phyloP scores from a whole-genome alignment of 306 rosid species.

The Alnus glutinosa region DNA sequence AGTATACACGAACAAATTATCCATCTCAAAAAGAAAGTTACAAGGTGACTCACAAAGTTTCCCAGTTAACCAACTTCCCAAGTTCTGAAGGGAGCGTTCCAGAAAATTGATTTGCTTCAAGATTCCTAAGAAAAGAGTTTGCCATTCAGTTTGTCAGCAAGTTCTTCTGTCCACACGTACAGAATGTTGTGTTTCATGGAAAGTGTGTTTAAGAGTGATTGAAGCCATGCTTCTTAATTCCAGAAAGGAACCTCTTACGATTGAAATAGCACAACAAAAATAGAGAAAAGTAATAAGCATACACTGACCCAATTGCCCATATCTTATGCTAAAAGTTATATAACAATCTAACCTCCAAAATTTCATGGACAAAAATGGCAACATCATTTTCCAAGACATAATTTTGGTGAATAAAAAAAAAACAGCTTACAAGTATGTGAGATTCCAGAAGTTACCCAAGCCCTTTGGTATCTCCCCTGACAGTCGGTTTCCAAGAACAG shows the following conservation, averaged over 20 bases:
- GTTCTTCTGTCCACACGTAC: no score
- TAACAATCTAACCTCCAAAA: neutral
- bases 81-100: slow-evolving; percentile 38
- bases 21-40: neutral
- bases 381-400: neutral
- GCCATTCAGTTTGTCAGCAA: neutral
- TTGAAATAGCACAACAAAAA: no score
- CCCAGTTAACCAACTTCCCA: slow-evolving; percentile 24
- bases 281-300: no score
- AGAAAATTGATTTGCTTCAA: slow-evolving; percentile 39
- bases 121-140: slow-evolving; percentile 15
- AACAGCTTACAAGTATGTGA: slow-evolving; percentile 22
- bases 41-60: slow-evolving; percentile 4
- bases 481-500: slow-evolving; percentile 31
- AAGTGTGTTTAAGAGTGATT: no score
- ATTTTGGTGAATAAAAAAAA: no score
- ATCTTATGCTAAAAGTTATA: neutral
- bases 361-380: neutral
- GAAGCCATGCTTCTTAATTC: no score
- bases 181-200: no score
- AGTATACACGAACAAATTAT: neutral
- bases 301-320: neutral
- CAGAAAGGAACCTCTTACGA: no score
- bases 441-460: slow-evolving; percentile 32
- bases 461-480: slow-evolving; percentile 33